A percentile compares a stretch with the other conserved stretches of the same genome.
phyloP scores from a whole-genome alignment of 169 alveolate genomes.

The Ichthyophthirius multifiliis region DNA sequence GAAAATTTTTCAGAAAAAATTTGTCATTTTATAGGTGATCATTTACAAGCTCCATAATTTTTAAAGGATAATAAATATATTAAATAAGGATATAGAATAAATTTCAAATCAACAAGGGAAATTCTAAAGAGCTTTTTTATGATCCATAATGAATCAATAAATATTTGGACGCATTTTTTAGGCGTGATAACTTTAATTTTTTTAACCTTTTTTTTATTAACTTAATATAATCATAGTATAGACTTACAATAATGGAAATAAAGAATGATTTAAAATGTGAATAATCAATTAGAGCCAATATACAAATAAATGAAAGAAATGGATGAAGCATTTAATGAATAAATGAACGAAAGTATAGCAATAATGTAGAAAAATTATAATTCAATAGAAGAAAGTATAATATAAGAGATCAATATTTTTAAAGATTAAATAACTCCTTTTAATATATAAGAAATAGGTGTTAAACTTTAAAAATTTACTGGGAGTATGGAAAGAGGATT shows the following conservation, averaged over 20 bases:
- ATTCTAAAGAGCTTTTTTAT: slow-evolving; percentile 49
- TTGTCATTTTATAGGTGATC: slow-evolving; percentile 36
- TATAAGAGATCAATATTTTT: neutral
- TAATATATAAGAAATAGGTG: neutral
- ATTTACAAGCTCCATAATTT: slow-evolving; percentile 46
- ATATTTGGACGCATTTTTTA: slow-evolving; percentile 70
- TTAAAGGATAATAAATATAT: slow-evolving; percentile 61
- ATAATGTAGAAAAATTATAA: too few relatives aligned
- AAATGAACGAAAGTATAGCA: too few relatives aligned
- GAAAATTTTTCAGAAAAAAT: neutral
- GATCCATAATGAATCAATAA: slow-evolving; percentile 69
- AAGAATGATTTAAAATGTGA: slow-evolving; percentile 29
- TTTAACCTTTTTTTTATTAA: too few relatives aligned
- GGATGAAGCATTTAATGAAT: too few relatives aligned
- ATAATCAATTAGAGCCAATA: neutral
- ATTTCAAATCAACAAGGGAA: slow-evolving; percentile 37
- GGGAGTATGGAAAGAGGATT: neutral
- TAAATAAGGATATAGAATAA: slow-evolving; percentile 60
- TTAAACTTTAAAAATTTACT: too few relatives aligned
- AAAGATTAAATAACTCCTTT: neutral
- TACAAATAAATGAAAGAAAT: neutral
- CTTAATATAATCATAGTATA: too few relatives aligned
- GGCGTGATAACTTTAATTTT: too few relatives aligned
- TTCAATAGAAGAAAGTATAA: too few relatives aligned
- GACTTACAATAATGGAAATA: too few relatives aligned